A percentile compares a stretch with the other conserved stretches of the same genome.
These are phyloP conservation scores for Mucor ambiguus DNA, from an alignment of 371 early-diverging fungal genomes.

Conservation along the genomic window DNA sequence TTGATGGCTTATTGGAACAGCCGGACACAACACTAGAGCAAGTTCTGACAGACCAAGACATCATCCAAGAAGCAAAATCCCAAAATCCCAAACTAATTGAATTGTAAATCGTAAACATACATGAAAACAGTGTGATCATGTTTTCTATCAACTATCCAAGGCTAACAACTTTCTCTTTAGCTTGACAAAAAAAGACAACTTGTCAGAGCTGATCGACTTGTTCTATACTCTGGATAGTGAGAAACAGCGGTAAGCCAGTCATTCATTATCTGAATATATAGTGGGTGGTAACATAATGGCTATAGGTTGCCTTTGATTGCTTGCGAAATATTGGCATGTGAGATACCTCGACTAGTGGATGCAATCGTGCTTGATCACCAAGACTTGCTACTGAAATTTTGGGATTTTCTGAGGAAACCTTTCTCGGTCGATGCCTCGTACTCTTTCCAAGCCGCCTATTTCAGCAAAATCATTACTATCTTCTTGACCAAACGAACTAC, in stretches of 20 bases:
- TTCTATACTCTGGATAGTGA: slow-evolving; percentile 31
- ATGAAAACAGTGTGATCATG: slow-evolving; percentile 1
- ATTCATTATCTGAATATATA: background rate
- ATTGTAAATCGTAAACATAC: slow-evolving; percentile 61
- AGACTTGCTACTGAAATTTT: slow-evolving; percentile 76
- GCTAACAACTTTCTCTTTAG: slow-evolving; percentile 6
- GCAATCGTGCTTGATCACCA: slow-evolving; percentile 61
- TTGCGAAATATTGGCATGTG: slow-evolving; percentile 86
- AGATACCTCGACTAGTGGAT: slow-evolving; percentile 83
- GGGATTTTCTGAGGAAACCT: slow-evolving; percentile 80
- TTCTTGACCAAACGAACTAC: slow-evolving; percentile 82
- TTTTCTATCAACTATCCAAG: background rate
- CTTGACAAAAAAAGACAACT: slow-evolving; percentile 49
- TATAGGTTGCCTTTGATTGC: slow-evolving; percentile 81
- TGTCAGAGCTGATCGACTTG: slow-evolving; percentile 73
- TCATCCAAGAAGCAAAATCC: slow-evolving; percentile 85
- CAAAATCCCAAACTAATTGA: slow-evolving; percentile 81
- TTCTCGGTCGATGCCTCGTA: slow-evolving; percentile 63
- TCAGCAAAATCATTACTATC: slow-evolving; percentile 83
- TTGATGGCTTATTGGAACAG: slow-evolving; percentile 78
- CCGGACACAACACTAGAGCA: slow-evolving; percentile 78
- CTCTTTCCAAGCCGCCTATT: slow-evolving; percentile 82
- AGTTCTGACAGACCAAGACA: slow-evolving; percentile 79
- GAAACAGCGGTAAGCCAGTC: slow-evolving; percentile 17
- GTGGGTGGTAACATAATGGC: background rate